These are phyloP conservation scores for Rugonectria rugulosa DNA, from an alignment of 2,329 filamentous ascomycete species.

Conservation along the genomic window DNA sequence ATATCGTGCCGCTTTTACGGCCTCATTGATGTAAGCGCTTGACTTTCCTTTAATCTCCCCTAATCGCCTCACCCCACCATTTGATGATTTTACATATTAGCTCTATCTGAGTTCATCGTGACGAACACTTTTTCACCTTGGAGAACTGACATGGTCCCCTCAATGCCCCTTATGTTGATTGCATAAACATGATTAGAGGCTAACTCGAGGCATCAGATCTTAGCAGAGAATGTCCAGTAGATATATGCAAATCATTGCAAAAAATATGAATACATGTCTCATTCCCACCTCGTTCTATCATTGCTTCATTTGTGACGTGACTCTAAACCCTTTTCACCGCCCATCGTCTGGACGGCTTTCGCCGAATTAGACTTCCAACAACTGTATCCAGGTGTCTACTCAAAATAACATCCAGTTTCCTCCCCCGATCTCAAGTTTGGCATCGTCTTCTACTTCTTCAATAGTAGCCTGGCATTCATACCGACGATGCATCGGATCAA, in stretches of 20 bases:
- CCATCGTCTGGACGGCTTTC: no score
- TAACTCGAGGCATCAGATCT: no score
- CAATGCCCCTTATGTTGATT: conserved; percentile 9
- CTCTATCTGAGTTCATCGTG: conserved; percentile 64
- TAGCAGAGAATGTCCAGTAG: no score
- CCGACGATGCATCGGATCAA: conserved; percentile 85
- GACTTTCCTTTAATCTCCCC: not conserved
- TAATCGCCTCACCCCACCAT: conserved; percentile 42
- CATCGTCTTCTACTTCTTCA: conserved; percentile 47
- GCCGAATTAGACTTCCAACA: no score
- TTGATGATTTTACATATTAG: conserved; percentile 59
- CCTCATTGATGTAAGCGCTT: conserved; percentile 22
- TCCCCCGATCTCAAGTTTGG: not conserved
- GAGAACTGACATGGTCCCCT: conserved; percentile 61
- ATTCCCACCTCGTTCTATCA: no score
- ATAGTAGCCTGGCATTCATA: conserved; percentile 79
- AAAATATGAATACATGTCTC: no score
- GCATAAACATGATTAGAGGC: not conserved
- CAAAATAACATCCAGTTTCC: not conserved
- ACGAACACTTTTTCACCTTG: conserved; percentile 66
- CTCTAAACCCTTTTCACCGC: no score
- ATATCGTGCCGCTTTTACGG: not conserved
- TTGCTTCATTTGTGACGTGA: conserved; percentile 5
- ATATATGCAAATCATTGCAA: no score
- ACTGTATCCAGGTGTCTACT: not conserved